Percentiles rank a stretch among this genome's conserved stretches.
These are phyloP conservation scores for Podosphaera aphanis DNA, from an alignment of 2,329 filamentous ascomycete genomes.

Conservation along the genomic window DNA sequence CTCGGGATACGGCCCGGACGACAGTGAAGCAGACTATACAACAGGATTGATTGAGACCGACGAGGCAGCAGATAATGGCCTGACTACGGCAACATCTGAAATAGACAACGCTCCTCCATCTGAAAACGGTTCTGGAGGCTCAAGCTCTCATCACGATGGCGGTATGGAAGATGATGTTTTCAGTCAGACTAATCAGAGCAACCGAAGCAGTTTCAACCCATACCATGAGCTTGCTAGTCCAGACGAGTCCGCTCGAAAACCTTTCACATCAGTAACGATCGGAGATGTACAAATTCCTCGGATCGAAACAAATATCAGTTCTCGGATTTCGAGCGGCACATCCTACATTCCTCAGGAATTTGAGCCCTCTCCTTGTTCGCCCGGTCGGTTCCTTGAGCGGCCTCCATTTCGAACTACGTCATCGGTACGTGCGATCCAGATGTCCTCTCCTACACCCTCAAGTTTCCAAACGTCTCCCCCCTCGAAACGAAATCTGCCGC, in stretches of 20 bases:
- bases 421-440: conserved; percentile 46
- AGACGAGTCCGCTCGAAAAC: conserved; percentile 11
- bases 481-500: conserved; percentile 23
- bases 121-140: conserved; percentile 11
- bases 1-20: neutral
- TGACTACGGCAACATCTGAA: neutral
- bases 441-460: conserved; percentile 41
- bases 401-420: conserved; percentile 47
- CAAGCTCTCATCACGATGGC: conserved; percentile 15
- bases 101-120: conserved; percentile 5
- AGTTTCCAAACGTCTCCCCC: conserved; percentile 28
- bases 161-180: conserved; percentile 17
- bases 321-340: conserved; percentile 17
- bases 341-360: conserved; percentile 12
- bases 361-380: conserved; percentile 18
- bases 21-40: neutral
- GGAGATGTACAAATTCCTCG: conserved; percentile 12
- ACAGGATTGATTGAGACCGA: neutral
- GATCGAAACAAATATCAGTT: conserved; percentile 18
- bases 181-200: conserved; percentile 9
- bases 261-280: conserved; percentile 10
- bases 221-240: conserved; percentile 7
- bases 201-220: conserved; percentile 12
- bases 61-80: neutral
- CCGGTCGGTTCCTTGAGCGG: conserved; percentile 30